Evolutionary conservation across 768 basidiomycete genomes (phyloP).

Genomic region (Leucosporidium creatinivorum): DNA sequence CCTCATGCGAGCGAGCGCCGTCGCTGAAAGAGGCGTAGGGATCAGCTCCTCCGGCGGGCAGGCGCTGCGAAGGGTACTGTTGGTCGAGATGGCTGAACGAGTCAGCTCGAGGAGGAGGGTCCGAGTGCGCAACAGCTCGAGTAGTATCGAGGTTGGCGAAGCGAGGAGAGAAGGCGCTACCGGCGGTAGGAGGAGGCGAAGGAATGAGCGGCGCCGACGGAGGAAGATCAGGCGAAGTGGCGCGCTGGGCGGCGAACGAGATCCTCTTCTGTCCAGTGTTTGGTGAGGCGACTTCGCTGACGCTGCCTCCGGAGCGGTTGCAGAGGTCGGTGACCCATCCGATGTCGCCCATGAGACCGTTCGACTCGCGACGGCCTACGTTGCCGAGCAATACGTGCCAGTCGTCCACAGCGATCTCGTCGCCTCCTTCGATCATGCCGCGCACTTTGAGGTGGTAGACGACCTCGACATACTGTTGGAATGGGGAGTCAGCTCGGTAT

Average conservation of each 20-base stretch:
- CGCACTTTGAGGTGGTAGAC: constrained; percentile 25
- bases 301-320: constrained; percentile 15
- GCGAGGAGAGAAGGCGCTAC: no score
- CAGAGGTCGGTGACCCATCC: constrained; percentile 27
- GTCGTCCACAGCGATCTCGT: constrained; percentile 21
- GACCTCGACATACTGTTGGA: constrained; percentile 24
- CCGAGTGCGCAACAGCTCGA: no score
- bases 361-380: neutral
- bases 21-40: no score
- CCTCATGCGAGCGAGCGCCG: no score
- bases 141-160: no score
- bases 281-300: neutral
- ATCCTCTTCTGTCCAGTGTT: neutral
- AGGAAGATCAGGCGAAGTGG: neutral
- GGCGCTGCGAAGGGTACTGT: no score
- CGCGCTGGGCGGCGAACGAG: neutral
- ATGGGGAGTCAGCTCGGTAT: neutral
- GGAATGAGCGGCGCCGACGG: no score
- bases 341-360: constrained; percentile 24
- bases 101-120: no score
- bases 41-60: no score
- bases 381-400: constrained; percentile 23
- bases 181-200: no score
- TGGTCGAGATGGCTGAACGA: no score
- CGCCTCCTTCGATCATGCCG: constrained; percentile 25